Evolutionary conservation across 805 yeast genomes (phyloP).

Genomic region (Geotrichum ghanense): DNA sequence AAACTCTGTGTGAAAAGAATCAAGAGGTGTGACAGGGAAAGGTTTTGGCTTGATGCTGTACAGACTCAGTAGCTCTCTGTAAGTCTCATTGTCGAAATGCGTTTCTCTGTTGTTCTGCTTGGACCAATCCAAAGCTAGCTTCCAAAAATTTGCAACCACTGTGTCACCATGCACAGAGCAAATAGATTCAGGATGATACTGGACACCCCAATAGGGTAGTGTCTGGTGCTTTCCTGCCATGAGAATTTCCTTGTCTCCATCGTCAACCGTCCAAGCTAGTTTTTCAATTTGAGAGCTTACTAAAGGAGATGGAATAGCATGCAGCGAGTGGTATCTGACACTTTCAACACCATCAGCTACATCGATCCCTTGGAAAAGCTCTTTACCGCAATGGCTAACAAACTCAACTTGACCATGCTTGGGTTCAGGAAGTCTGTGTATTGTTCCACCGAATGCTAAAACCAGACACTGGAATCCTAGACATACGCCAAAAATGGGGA

Average conservation of each 20-base stretch:
- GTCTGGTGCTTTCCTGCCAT: slow-evolving; percentile 68
- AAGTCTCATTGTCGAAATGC: background rate
- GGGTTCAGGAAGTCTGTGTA: slow-evolving; percentile 43
- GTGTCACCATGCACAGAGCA: slow-evolving; percentile 60
- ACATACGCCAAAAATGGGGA: slow-evolving; percentile 86
- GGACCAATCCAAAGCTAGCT: slow-evolving; percentile 31
- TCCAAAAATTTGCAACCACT: slow-evolving; percentile 54
- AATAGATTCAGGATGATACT: slow-evolving; percentile 93
- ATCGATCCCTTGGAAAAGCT: slow-evolving; percentile 33
- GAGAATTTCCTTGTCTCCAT: slow-evolving; percentile 32
- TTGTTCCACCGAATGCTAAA: slow-evolving; percentile 43
- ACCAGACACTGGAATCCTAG: slow-evolving; percentile 85
- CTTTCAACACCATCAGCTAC: slow-evolving; percentile 41
- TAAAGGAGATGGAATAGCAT: slow-evolving; percentile 20
- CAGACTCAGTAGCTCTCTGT: slow-evolving; percentile 2
- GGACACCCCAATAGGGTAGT: slow-evolving; percentile 82
- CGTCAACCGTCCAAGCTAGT: slow-evolving; percentile 51
- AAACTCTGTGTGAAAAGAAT: background rate
- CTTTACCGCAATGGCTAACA: slow-evolving; percentile 27
- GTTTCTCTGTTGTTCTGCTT: slow-evolving; percentile 2
- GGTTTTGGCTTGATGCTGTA: slow-evolving; percentile 18
- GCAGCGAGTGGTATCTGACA: slow-evolving; percentile 84
- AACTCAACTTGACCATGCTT: slow-evolving; percentile 79
- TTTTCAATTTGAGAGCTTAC: slow-evolving; percentile 33
- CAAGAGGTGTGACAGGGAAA: background rate